A percentile compares a stretch with the other conserved stretches of the same genome.
Evolutionary conservation across 495 filamentous ascomycete genomes (phyloP).

Genomic region (Lepidopterella palustris): DNA sequence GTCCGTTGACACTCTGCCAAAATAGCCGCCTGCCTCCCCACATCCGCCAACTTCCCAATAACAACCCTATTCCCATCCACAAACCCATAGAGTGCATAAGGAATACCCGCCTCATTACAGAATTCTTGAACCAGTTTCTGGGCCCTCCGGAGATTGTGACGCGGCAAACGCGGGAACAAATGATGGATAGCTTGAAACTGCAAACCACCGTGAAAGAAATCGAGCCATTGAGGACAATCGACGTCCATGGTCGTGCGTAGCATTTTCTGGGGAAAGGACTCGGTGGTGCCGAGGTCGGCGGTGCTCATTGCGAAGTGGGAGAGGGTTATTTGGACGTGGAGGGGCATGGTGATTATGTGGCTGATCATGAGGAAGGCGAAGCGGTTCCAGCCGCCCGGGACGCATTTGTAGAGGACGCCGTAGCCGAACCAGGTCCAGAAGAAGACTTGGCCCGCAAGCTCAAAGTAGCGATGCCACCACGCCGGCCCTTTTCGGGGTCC

Average conservation of each 20-base stretch:
- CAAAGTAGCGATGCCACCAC: slow-evolving; percentile 84
- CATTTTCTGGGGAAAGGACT: slow-evolving; percentile 96
- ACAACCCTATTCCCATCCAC: slow-evolving; percentile 87
- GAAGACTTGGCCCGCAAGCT: slow-evolving; percentile 71
- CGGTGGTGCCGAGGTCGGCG: slow-evolving; percentile 73
- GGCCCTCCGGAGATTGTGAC: slow-evolving; percentile 80
- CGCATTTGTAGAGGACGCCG: slow-evolving; percentile 64
- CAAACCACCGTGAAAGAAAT: slow-evolving; percentile 92
- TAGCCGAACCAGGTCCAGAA: slow-evolving; percentile 98
- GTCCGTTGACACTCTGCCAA: slow-evolving; percentile 75
- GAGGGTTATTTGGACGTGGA: slow-evolving; percentile 94
- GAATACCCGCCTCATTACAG: slow-evolving; percentile 84
- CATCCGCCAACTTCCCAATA: slow-evolving; percentile 74
- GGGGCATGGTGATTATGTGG: slow-evolving; percentile 76
- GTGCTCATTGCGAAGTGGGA: slow-evolving; percentile 98
- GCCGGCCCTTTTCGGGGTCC: slow-evolving; percentile 77
- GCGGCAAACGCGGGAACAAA: slow-evolving; percentile 85
- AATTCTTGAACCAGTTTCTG: slow-evolving; percentile 84
- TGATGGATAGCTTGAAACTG: slow-evolving; percentile 98
- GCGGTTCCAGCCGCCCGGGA: slow-evolving; percentile 65
- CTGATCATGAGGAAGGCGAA: slow-evolving; percentile 75
- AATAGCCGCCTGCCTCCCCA: slow-evolving; percentile 80
- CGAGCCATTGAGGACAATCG: slow-evolving; percentile 89
- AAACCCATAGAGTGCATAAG: slow-evolving; percentile 91
- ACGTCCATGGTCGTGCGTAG: slow-evolving; percentile 97